phyloP scores from a whole-genome alignment of 2,329 filamentous ascomycete species.

The Stromatinia cepivora region DNA sequence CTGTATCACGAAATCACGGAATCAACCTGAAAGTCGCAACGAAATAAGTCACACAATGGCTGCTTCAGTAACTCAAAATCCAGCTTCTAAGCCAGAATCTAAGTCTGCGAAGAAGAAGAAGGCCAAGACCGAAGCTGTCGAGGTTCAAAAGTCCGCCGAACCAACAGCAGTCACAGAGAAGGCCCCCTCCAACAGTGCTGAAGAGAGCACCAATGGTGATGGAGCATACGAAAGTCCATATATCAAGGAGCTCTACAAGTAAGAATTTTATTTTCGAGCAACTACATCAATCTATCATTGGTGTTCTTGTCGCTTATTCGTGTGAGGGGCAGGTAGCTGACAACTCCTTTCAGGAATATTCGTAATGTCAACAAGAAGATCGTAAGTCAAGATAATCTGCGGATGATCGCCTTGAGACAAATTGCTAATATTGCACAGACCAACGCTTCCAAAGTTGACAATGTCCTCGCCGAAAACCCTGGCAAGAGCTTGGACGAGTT shows the following conservation, averaged over 20 bases:
- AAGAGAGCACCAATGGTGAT: constrained; percentile 47
- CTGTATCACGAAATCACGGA: constrained; percentile 47
- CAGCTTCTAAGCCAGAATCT: constrained; percentile 59
- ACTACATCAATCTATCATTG: constrained; percentile 18
- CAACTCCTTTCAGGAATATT: constrained; percentile 64
- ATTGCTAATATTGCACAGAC: constrained; percentile 49
- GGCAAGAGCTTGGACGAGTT: constrained; percentile 72
- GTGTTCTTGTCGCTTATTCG: neutral
- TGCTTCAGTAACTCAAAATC: constrained; percentile 61
- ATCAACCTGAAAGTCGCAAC: neutral
- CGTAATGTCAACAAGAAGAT: constrained; percentile 95
- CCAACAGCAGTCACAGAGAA: constrained; percentile 52
- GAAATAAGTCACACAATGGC: constrained; percentile 55
- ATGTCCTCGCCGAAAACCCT: constrained; percentile 67
- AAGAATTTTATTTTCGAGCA: constrained; percentile 41
- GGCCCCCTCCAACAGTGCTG: constrained; percentile 50
- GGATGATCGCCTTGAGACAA: neutral
- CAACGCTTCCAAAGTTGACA: constrained; percentile 71
- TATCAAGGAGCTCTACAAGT: constrained; percentile 91
- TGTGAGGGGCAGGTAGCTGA: neutral
- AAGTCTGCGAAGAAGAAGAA: constrained; percentile 72
- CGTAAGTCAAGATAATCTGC: constrained; percentile 53
- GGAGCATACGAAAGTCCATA: constrained; percentile 70
- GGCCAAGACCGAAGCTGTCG: constrained; percentile 54
- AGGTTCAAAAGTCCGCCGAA: constrained; percentile 50